Evolutionary conservation across 2,329 filamentous ascomycete species (phyloP), one percentile per base, ranked within the genome.

Genomic region (Acrodontium crateriforme): DNA sequence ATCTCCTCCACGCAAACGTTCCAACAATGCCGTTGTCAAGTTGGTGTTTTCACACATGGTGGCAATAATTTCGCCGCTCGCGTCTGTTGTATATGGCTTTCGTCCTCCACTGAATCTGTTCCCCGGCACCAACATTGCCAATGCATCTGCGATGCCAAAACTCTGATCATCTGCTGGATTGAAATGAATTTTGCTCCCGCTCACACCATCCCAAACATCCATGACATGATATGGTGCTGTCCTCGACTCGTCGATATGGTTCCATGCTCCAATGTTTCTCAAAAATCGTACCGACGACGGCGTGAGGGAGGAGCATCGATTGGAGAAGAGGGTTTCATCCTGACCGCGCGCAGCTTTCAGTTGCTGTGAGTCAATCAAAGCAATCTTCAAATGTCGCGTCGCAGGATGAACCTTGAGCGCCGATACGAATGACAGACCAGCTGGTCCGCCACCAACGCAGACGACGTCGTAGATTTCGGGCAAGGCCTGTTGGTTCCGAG

Each of bases 1-100:
- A 8, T 10, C n/a, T 10, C 85, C 66, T 5, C 53, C 71, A 10
- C 41, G 35, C 11, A 52, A 20, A 4, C 35, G 31, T n/a, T 38
- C 31, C 27, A 94, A 57, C 6, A 98, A 64, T 1, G 74, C 83
- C 1, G 76, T 76, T 2, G 82, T 84, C 18, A 94, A 65, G 52
- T 98, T 95, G 17, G 78, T 55, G 53, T 95, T 98, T 63, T 98
- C 91, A 22, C 76, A 81, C 87, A 98, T 98, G 52, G 89, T 93
- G 7, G 89, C 89, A 41, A 98, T 83, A 2, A 74, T 36, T 8
- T 25, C 35, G 10, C 30, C 29, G 27, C 45, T 35, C 6, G 30
- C 36, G 24, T 32, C 27, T 18, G 22, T 25, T 23, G 45, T 40
- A 25, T 45, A 42, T 18, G 36, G 38, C 21, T 32, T 42, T 23